phyloP scores from a whole-genome alignment of 495 filamentous ascomycete genomes.

The Sabuloglossum arenarium region DNA sequence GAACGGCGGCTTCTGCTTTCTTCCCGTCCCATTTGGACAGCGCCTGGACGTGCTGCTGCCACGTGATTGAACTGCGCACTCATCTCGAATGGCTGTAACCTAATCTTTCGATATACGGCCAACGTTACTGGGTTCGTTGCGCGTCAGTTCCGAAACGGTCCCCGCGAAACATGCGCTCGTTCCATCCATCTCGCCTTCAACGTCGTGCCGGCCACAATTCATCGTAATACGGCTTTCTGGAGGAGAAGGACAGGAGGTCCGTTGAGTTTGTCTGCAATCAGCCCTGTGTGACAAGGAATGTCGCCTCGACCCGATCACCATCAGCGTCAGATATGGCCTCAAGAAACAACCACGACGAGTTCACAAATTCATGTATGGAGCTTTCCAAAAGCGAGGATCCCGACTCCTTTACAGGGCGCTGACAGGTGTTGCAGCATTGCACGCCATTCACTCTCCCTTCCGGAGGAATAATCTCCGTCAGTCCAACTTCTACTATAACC shows the following conservation, averaged over 20 bases:
- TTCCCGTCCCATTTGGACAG: too few relatives aligned
- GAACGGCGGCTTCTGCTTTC: too few relatives aligned
- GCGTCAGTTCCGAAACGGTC: neutral
- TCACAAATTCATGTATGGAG: neutral
- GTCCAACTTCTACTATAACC: conserved; percentile 14
- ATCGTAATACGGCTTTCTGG: neutral
- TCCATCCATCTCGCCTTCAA: neutral
- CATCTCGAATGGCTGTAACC: too few relatives aligned
- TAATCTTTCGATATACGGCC: too few relatives aligned
- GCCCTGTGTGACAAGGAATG: neutral
- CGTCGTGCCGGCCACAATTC: neutral
- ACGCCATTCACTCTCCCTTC: conserved; percentile 20
- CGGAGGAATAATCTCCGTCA: conserved; percentile 15
- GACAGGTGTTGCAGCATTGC: conserved; percentile 13
- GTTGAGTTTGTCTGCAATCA: neutral
- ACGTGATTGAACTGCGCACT: too few relatives aligned
- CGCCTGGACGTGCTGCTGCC: too few relatives aligned
- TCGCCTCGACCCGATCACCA: neutral
- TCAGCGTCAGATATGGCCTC: neutral
- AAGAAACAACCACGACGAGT: neutral
- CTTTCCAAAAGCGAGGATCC: neutral
- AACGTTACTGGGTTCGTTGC: neutral
- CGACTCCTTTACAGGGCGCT: neutral
- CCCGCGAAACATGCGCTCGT: neutral
- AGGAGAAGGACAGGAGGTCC: neutral